These are phyloP conservation scores for Bisporella sp. DNA, from an alignment of 2,329 filamentous ascomycete species.

Conservation along the genomic window DNA sequence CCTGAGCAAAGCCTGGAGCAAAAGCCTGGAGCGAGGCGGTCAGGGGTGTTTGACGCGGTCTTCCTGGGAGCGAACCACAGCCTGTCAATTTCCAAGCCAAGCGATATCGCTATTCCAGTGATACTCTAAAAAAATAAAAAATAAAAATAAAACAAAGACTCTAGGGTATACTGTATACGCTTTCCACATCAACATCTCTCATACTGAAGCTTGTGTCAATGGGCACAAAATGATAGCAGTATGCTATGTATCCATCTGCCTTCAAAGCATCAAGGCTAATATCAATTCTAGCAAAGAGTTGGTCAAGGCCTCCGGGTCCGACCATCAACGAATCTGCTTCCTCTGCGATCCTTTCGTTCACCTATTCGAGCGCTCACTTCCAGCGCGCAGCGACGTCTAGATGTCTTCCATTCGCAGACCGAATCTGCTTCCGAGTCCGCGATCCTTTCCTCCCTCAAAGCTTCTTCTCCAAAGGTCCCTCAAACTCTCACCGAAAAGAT, in stretches of 20 bases:
- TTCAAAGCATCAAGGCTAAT: too few species aligned
- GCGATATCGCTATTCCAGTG: not conserved
- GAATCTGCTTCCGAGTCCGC: constrained; percentile 44
- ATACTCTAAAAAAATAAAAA: too few species aligned
- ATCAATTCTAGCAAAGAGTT: not conserved
- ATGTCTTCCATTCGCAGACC: constrained; percentile 58
- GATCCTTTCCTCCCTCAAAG: constrained; percentile 45
- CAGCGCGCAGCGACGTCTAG: constrained; percentile 31
- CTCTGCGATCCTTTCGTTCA: not conserved
- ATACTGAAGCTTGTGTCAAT: not conserved
- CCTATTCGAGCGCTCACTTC: constrained; percentile 19
- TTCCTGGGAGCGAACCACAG: not conserved
- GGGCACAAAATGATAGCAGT: constrained; percentile 1
- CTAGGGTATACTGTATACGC: not conserved
- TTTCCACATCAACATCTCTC: not conserved
- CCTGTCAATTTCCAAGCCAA: not conserved
- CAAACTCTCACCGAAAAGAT: constrained; percentile 94
- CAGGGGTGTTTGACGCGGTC: too few species aligned
- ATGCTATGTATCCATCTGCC: not conserved
- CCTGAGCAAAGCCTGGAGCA: too few species aligned
- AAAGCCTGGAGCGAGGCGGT: too few species aligned
- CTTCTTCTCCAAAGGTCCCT: constrained; percentile 31
- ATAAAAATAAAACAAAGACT: not conserved
- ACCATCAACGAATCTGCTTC: constrained; percentile 1
- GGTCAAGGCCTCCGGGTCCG: constrained; percentile 1